Conservation (phyloP, 306 rosid species). For the Alnus glutinosa region DNA sequence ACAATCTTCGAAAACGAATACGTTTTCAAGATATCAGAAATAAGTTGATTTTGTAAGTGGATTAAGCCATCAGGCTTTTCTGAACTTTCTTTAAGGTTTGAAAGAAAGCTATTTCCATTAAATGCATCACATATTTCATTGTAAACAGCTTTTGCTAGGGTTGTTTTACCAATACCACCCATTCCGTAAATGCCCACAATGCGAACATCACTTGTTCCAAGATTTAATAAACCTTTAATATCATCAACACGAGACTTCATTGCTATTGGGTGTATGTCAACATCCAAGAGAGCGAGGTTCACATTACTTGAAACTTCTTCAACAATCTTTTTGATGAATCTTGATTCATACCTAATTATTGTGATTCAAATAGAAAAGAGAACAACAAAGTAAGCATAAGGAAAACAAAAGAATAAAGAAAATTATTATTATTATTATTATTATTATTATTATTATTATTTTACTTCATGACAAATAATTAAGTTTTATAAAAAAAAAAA, state of each 20-base stretch:
- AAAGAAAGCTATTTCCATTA: slow-evolving; percentile 13
- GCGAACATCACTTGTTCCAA: not conserved
- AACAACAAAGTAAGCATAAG: not conserved
- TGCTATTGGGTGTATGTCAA: slow-evolving; percentile 24
- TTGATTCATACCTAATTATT: slow-evolving; percentile 13
- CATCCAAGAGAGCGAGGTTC: not conserved
- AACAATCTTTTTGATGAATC: slow-evolving; percentile 8
- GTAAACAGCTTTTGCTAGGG: no score
- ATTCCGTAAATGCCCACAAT: no score
- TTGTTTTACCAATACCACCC: no score
- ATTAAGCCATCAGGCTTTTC: not conserved
- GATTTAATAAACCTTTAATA: not conserved
- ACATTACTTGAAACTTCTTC: not conserved
- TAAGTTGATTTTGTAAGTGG: slow-evolving; percentile 26
- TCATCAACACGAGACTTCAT: not conserved
- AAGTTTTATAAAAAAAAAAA: not conserved
- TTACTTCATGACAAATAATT: not conserved
- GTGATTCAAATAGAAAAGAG: no score
- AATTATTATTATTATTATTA: no score
- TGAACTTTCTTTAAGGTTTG: slow-evolving; percentile 1
- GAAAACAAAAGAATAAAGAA: no score
- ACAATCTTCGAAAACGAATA: not conserved
- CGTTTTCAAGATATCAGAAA: slow-evolving; percentile 1
- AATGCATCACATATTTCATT: not conserved
- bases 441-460: no score